Evolutionary conservation across 208 protist genomes (phyloP), one percentile per base, ranked within the genome.

Genomic region (Crithidia expoeki): DNA sequence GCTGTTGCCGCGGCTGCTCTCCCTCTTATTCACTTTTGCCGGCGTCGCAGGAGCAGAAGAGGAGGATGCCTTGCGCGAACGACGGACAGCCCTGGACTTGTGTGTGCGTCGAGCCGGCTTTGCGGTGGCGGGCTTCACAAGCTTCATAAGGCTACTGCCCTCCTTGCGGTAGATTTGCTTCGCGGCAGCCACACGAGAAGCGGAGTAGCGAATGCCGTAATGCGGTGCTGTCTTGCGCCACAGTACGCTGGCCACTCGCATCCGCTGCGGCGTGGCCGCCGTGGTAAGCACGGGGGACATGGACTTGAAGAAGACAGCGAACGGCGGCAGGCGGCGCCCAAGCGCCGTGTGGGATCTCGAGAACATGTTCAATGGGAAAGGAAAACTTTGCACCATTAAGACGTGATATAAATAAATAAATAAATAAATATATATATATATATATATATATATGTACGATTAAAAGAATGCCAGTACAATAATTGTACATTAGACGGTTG

Each of bases 231-330:
- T 74, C 25, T 50, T 25, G n/a, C 50, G 61, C 74, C 68, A 74
- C 42, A 80, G 51, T 7, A 49, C 46, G 14, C 50, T 51, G 12
- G 74, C 68, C 23, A 68, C 52, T 46, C 66, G 19, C 68, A 74
- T 74, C 27, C 46, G 56, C 38, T 38, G 33, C 58, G 56, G n/a
- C 19, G 34, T 33, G 17, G 36, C 25, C 11, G 28, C 28, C 0
- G 36, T 51, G 4, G 28, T 25, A 19, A 78, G 59, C 0, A 47
- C 44, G 10, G n/a, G 7, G 23, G 30, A 27, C 17, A 80, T 50
- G 4, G 67, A 67, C 25, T 70, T 70, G 67, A 50, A 80, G 33
- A 80, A 80, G 55, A 51, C 53, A 32, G 74, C 33, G 51, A 80
- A 80, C 46, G 68, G 68, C 51, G 74, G 68, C 74, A 36, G 53